Conservation (phyloP, 1,284 basidiomycete species). For the Mrakiaceae sp. region DNA sequence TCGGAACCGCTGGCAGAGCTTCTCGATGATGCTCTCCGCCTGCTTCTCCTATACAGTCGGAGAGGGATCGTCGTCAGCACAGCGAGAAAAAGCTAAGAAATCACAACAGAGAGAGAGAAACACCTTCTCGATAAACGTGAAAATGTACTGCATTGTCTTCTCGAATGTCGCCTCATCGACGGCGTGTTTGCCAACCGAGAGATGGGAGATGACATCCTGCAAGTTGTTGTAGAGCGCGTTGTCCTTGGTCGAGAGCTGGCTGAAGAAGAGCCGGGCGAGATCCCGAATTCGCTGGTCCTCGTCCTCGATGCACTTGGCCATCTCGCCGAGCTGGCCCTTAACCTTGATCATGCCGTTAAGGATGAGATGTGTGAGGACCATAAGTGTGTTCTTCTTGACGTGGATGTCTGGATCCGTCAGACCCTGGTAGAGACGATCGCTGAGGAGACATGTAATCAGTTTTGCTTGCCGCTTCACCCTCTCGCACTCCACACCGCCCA, state of each 20-base stretch:
- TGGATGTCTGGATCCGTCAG: conserved; percentile 72
- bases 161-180: conserved; percentile 88
- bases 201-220: conserved; percentile 89
- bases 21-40: conserved; percentile 89
- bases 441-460: conserved; percentile 29
- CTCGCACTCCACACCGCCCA: no score
- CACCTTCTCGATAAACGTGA: conserved; percentile 93
- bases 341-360: conserved; percentile 99
- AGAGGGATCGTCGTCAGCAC: not conserved
- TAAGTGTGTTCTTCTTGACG: conserved; percentile 98
- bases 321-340: conserved; percentile 96
- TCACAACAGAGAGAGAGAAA: conserved; percentile 11
- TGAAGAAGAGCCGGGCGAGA: conserved; percentile 94
- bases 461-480: no score
- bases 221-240: conserved; percentile 99
- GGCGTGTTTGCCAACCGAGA: conserved; percentile 85
- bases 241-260: conserved; percentile 87
- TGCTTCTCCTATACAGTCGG: conserved; percentile 64
- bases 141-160: conserved; percentile 89
- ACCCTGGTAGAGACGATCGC: conserved; percentile 86
- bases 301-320: conserved; percentile 98
- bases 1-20: conserved; percentile 87
- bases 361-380: conserved; percentile 96
- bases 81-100: not conserved
- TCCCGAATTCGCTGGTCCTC: conserved; percentile 79